Conservation (phyloP, 495 filamentous ascomycete species). For the Xylaria flabelliformis region DNA sequence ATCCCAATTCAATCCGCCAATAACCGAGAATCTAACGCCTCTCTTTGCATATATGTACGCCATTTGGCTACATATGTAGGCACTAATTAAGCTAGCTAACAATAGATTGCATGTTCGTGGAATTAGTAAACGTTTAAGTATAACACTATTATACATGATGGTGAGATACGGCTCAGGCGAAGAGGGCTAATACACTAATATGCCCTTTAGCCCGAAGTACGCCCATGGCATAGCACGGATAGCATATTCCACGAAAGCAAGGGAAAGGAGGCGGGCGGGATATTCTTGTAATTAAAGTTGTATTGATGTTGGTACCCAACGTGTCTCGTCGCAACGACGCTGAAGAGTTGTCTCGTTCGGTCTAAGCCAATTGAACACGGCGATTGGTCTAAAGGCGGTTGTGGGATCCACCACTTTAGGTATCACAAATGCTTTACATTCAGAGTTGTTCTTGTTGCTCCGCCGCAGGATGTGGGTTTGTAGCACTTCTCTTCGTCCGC, state of each 20-base stretch:
- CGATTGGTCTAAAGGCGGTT: slow-evolving; percentile 7
- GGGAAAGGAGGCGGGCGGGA: not conserved
- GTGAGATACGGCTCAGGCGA: not conserved
- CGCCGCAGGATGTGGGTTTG: slow-evolving; percentile 12
- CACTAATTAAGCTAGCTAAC: not conserved
- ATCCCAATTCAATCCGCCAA: slow-evolving; percentile 15
- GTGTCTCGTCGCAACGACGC: not conserved
- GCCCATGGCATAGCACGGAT: slow-evolving; percentile 5
- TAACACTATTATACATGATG: not conserved
- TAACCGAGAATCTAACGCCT: not conserved
- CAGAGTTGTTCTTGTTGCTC: slow-evolving; percentile 8
- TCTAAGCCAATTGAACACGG: not conserved
- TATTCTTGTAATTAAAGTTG: not conserved
- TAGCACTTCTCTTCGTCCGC: slow-evolving; percentile 1
- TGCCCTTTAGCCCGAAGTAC: slow-evolving; percentile 4
- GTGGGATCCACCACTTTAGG: slow-evolving; percentile 20
- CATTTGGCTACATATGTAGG: slow-evolving; percentile 5
- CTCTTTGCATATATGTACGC: not conserved
- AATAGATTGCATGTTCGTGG: not conserved
- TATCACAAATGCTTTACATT: slow-evolving; percentile 27
- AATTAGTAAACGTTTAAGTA: not conserved
- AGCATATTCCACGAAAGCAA: slow-evolving; percentile 11
- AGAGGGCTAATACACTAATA: not conserved
- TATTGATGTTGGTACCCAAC: slow-evolving; percentile 28
- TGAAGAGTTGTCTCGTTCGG: slow-evolving; percentile 7